Conservation (phyloP, 331 rosid species). For the Erythrophleum ivorense region DNA sequence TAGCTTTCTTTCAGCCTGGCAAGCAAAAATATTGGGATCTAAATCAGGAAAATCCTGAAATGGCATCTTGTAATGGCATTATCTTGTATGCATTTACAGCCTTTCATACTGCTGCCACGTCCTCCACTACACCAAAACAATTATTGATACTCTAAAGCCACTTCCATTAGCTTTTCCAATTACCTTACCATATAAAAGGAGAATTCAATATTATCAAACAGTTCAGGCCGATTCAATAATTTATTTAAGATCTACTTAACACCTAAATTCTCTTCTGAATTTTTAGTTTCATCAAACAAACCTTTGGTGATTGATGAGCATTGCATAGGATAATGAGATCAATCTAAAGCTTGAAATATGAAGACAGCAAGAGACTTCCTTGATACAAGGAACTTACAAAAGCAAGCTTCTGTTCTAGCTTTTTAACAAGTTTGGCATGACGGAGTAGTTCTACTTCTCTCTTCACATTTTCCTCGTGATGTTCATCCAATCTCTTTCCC, state of each 20-base stretch:
- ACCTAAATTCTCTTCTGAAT: not conserved
- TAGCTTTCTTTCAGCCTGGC: constrained; percentile 80
- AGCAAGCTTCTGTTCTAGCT: constrained; percentile 79
- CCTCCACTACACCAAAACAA: not conserved
- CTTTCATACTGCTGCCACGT: not conserved
- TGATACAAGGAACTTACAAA: constrained; percentile 61
- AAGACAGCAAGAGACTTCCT: constrained; percentile 35
- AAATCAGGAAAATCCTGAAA: constrained; percentile 34
- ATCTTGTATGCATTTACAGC: not conserved
- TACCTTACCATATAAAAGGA: constrained; percentile 7
- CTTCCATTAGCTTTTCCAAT: constrained; percentile 25
- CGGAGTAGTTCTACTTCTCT: constrained; percentile 65
- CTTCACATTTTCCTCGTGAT: constrained; percentile 66
- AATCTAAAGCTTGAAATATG: constrained; percentile 6
- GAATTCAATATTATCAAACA: constrained; percentile 23
- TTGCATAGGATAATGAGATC: constrained; percentile 8
- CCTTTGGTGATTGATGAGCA: constrained; percentile 2
- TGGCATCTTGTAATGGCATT: not conserved
- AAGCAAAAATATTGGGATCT: constrained; percentile 38
- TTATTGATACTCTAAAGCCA: constrained; percentile 13
- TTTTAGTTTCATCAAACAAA: constrained; percentile 12
- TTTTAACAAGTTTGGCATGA: constrained; percentile 67
- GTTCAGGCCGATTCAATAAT: constrained; percentile 11
- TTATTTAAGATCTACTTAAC: not conserved
- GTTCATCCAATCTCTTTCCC: constrained; percentile 74